These are phyloP conservation scores for Groenewaldozyma salmanticensis DNA, from an alignment of 805 yeast genomes.

Conservation along the genomic window DNA sequence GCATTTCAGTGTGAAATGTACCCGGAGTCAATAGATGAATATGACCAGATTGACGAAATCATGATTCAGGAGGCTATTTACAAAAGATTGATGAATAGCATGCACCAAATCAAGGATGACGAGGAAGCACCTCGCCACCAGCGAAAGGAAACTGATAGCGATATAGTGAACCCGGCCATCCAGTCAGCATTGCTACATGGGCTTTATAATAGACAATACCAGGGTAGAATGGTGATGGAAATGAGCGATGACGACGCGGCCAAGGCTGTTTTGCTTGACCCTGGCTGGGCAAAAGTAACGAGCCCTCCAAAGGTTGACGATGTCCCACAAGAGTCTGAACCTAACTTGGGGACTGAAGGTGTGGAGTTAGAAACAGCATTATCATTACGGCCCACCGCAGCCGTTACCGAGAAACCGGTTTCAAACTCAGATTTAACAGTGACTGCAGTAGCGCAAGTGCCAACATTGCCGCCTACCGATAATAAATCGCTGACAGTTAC, in stretches of 20 bases:
- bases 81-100: not conserved
- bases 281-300: not conserved
- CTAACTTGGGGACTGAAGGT: too few species aligned
- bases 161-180: not conserved
- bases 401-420: too few species aligned
- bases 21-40: not conserved
- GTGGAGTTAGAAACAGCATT: not conserved
- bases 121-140: too few species aligned
- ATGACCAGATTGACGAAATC: not conserved
- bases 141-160: not conserved
- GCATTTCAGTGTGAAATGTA: slow-evolving; percentile 5
- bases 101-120: not conserved
- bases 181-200: not conserved
- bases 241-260: not conserved
- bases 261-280: not conserved
- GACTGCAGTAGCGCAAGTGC: too few species aligned
- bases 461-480: too few species aligned
- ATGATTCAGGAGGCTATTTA: not conserved
- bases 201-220: not conserved
- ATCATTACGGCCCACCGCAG: too few species aligned
- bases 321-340: too few species aligned
- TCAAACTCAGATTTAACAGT: too few species aligned
- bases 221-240: not conserved
- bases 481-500: too few species aligned
- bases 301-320: not conserved